phyloP scores from a whole-genome alignment of 2,329 filamentous ascomycete genomes.

The Venturia pyrina region DNA sequence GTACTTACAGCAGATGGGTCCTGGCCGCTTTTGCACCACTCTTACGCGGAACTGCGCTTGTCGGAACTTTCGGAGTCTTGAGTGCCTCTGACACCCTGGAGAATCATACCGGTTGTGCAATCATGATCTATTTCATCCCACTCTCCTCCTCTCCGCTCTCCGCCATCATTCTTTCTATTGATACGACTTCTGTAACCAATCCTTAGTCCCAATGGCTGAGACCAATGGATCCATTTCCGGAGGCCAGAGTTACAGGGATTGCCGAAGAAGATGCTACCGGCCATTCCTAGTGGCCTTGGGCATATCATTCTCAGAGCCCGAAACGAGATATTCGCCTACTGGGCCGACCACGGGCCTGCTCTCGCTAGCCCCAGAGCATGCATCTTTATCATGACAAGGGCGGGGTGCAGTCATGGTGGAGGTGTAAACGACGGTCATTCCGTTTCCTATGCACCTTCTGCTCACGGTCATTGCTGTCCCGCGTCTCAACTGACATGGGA shows the following conservation, averaged over 20 bases:
- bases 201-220: not conserved
- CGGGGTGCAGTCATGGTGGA: conserved; percentile 24
- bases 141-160: conserved; percentile 7
- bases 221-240: conserved; percentile 6
- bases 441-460: conserved; percentile 19
- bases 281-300: conserved; percentile 3
- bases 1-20: not conserved
- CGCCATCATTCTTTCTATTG: not conserved
- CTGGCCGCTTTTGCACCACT: conserved; percentile 7
- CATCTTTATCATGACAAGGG: conserved; percentile 29
- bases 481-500: conserved; percentile 1
- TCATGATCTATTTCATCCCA: conserved; percentile 4
- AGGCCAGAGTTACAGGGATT: conserved; percentile 9
- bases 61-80: not conserved
- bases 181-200: conserved; percentile 4
- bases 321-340: not conserved
- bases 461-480: conserved; percentile 2
- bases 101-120: not conserved
- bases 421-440: conserved; percentile 25
- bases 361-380: conserved; percentile 20
- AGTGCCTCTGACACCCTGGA: not conserved
- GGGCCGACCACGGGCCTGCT: not conserved
- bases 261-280: conserved; percentile 3
- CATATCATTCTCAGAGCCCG: not conserved
- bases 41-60: conserved; percentile 4